Conservation (phyloP, 2,329 filamentous ascomycete genomes). For the Arthroderma uncinatum region DNA sequence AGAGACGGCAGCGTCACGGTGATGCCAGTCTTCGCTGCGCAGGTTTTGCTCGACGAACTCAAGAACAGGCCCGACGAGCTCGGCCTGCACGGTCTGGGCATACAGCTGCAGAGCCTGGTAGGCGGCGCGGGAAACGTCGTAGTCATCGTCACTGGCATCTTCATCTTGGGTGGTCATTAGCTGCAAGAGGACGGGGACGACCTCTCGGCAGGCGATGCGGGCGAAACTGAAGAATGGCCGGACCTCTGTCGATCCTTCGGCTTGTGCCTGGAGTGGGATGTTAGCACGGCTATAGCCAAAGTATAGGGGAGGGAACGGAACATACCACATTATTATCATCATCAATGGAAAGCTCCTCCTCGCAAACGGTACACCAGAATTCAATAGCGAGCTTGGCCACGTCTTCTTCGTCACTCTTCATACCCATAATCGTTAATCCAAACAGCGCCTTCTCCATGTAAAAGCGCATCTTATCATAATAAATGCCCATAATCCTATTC, state of each 20-base stretch:
- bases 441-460: slow-evolving; percentile 99
- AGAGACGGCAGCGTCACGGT: slow-evolving; percentile 87
- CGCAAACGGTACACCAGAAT: slow-evolving; percentile 99
- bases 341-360: slow-evolving; percentile 95
- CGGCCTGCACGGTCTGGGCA: slow-evolving; percentile 75
- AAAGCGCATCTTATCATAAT: slow-evolving; percentile 99
- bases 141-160: slow-evolving; percentile 91
- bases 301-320: slow-evolving; percentile 11
- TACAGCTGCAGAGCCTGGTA: slow-evolving; percentile 97
- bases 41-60: slow-evolving; percentile 86
- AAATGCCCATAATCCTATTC: slow-evolving; percentile 96
- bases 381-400: slow-evolving; percentile 96
- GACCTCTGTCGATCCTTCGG: slow-evolving; percentile 69
- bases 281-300: background rate
- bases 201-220: slow-evolving; percentile 81
- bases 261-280: slow-evolving; percentile 41
- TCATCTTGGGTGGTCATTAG: slow-evolving; percentile 96
- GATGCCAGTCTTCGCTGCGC: slow-evolving; percentile 84
- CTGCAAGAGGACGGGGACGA: slow-evolving; percentile 79
- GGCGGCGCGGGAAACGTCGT: slow-evolving; percentile 87
- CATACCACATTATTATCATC: slow-evolving; percentile 79
- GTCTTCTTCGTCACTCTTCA: slow-evolving; percentile 97
- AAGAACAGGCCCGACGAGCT: slow-evolving; percentile 77
- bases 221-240: slow-evolving; percentile 94
- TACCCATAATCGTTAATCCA: slow-evolving; percentile 90